Conservation (phyloP, 495 filamentous ascomycete species). For the Aspergillus bridgeri region DNA sequence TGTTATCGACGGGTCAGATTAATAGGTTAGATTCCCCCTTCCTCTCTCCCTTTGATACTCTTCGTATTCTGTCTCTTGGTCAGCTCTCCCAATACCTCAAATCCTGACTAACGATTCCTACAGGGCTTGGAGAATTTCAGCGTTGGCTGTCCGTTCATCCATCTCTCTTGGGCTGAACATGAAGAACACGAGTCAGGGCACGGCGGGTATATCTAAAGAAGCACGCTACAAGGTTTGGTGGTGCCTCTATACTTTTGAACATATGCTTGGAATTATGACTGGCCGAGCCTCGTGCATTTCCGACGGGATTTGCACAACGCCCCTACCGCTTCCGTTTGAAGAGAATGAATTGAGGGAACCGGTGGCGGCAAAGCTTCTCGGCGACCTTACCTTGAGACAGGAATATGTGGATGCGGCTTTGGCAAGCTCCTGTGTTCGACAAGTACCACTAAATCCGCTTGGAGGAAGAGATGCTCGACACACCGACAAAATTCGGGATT, state of each 20-base stretch:
- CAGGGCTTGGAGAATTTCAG: slow-evolving; percentile 63
- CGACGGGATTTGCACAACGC: slow-evolving; percentile 55
- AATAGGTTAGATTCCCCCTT: slow-evolving; percentile 49
- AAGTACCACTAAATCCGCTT: slow-evolving; percentile 36
- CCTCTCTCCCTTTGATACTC: background rate
- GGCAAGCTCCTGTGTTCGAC: slow-evolving; percentile 36
- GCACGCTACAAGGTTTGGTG: slow-evolving; percentile 64
- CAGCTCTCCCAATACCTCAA: too few relatives aligned
- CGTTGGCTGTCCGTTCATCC: slow-evolving; percentile 58
- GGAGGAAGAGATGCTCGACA: slow-evolving; percentile 26
- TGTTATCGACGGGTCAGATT: slow-evolving; percentile 58
- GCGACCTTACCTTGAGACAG: slow-evolving; percentile 31
- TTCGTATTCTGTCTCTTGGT: too few relatives aligned
- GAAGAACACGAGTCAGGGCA: slow-evolving; percentile 52
- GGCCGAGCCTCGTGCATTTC: slow-evolving; percentile 61
- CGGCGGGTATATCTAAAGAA: slow-evolving; percentile 55
- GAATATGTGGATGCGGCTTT: slow-evolving; percentile 35
- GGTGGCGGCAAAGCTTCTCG: slow-evolving; percentile 28
- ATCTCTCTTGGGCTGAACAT: slow-evolving; percentile 62
- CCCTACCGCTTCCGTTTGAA: slow-evolving; percentile 57
- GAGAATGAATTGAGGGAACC: slow-evolving; percentile 47
- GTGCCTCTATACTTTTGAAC: slow-evolving; percentile 60
- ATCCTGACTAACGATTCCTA: background rate
- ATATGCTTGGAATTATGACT: slow-evolving; percentile 58
- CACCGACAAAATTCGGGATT: slow-evolving; percentile 21